A percentile compares a stretch with the other conserved stretches of the same genome.
Evolutionary conservation across 345 rosid species (phyloP).

Genomic region (Hypericum perforatum): DNA sequence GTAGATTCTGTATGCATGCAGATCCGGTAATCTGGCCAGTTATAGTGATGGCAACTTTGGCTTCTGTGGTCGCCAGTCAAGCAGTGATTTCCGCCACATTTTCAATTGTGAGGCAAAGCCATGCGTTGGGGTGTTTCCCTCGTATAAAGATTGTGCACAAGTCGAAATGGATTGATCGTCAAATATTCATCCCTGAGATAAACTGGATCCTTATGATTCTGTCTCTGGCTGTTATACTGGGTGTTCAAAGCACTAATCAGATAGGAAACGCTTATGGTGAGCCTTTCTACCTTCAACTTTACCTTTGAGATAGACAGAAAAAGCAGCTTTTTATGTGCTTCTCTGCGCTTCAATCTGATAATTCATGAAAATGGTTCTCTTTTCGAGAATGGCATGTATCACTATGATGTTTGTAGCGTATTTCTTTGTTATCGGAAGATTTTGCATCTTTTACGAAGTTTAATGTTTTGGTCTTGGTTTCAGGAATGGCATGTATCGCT

Average conservation of each 20-base stretch:
- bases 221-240: slow-evolving; percentile 52
- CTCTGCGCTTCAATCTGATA: too few species aligned
- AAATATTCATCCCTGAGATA: slow-evolving; percentile 87
- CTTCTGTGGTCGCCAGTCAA: slow-evolving; percentile 79
- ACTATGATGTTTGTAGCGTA: slow-evolving; percentile 32
- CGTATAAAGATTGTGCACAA: slow-evolving; percentile 84
- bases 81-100: slow-evolving; percentile 70
- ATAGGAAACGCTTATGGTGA: slow-evolving; percentile 84
- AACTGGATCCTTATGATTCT: slow-evolving; percentile 93
- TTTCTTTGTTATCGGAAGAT: too few species aligned
- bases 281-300: slow-evolving; percentile 4
- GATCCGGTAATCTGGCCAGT: slow-evolving; percentile 75
- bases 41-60: slow-evolving; percentile 60
- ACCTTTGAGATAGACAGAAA: too few species aligned
- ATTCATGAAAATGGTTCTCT: too few species aligned
- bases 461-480: slow-evolving; percentile 4
- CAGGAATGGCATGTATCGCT: slow-evolving; percentile 74
- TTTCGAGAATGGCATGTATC: slow-evolving; percentile 73
- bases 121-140: slow-evolving; percentile 87
- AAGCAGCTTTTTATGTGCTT: too few species aligned
- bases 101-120: slow-evolving; percentile 74
- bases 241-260: slow-evolving; percentile 47
- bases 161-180: slow-evolving; percentile 70
- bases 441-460: too few species aligned
- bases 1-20: slow-evolving; percentile 17